Base-by-base conservation (phyloP, 179 eudicot species). In the Gypsophila paniculata region DNA sequence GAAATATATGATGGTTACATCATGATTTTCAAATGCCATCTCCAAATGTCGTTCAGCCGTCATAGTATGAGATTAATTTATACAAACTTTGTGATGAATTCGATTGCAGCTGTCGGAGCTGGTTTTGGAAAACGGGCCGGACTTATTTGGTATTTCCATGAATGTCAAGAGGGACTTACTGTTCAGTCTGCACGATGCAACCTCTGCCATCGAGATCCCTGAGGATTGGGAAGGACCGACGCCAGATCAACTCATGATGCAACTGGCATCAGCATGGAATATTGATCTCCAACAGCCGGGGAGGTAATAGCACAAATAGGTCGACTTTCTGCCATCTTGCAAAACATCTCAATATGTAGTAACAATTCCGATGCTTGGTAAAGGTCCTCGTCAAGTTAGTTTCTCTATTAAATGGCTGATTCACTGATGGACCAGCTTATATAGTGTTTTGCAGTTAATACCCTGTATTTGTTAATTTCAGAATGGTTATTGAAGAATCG, bases 211-310 rank as follows among this genome's bases (percentile, higher is more conserved):
- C 18, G 96, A 90, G 25, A 85, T 83, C 11, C 90, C 97, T 0
- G 96, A 94, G 76, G 97, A 91, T 77, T 92, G 99, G 97, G 96
- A 94, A 80, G 97, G 95, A 61, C 84, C 89, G 21, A 52, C 90
- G 68, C 97, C 99, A 0, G 95, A 88, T 65, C 97, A 94, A 73
- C 93, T 94, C n/a, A 73, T 94, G 80, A 67, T 88, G 81, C 99
- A 91, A 75, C 72, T 94, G 74, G 97, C 96, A 57, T 86, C 95
- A 6, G 87, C 86, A 68, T 94, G 99, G 99, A 91, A 80, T 51
- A 88, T 94, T 34, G 86, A 90, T 87, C 79, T 86, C 71, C 90
- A 86, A 74, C 85, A 85, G 61, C 80, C 79, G 11, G 84, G 84
- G 61, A 81, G 81, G 66, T 78, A 77, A 32, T 76, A 42, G 46